Evolutionary conservation across 1,284 basidiomycete species (phyloP), one percentile per base, ranked within the genome.

Genomic region (Ceratorhiza oryzae-sativae): DNA sequence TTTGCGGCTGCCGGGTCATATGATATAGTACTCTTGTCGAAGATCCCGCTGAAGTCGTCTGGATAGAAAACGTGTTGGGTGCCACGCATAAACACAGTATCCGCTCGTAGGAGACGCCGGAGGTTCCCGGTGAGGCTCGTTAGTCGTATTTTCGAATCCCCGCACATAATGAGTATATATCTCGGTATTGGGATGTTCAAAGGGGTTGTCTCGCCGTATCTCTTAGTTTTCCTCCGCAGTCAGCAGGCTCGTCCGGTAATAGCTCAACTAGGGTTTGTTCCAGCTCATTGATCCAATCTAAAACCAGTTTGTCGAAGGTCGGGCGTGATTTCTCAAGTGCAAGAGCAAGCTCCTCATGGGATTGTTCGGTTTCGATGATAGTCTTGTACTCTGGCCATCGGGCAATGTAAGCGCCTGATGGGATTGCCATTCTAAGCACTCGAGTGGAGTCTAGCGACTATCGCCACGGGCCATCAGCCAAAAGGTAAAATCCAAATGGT

Each of bases 21-120:
- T 15, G 13, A 34, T 9, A 49, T 6, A 6, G 8, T 18, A 10
- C 5, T 55, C 2, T 6, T 12, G 9, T n/a, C 42, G 15, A 13
- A 15, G 13, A 13, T 13, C 36, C n/a, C 9, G 10, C 18, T 12
- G 23, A 71, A 71, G 56, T 45, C 45, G 45, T 71, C 55, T 10
- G 67, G 55, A 20, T 71, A 71, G 20, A 34, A 71, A 15, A 25
- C 4, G 1, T 32, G 6, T 8, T 13, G 25, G 4, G 3, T 20
- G 15, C 36, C 8, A 10, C 27, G 18, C 27, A 23, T 36, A 45
- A 71, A 71, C 13, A 41, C 39, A n/a, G 55, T 15, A 39, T 71
- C 67, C 12, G 67, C 67, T 34, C 67, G 67, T 3, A 71, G 41
- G n/a, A 71, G 55, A 10, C 45, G 55, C 10, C 34, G 67, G 12